Conservation (phyloP, 2,329 filamentous ascomycete species). For the Metarhizium robertsii region DNA sequence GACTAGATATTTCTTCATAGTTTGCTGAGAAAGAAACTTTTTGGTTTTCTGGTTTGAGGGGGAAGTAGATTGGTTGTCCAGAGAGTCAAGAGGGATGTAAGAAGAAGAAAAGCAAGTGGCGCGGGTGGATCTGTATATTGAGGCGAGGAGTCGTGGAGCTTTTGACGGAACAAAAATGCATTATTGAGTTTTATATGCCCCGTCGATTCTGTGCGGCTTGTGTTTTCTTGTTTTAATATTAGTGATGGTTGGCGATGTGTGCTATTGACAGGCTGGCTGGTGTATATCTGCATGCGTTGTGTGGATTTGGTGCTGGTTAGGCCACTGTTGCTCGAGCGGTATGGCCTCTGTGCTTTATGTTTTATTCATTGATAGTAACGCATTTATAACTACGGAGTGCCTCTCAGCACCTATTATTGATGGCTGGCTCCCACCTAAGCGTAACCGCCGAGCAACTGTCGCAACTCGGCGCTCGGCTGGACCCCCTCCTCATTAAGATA, state of each 20-base stretch:
- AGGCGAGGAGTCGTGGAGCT: slow-evolving; percentile 9
- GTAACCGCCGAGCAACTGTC: neutral
- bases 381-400: neutral
- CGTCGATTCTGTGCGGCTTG: neutral
- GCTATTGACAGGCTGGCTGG: too few species aligned
- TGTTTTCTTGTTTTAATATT: neutral
- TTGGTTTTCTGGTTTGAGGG: neutral
- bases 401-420: neutral
- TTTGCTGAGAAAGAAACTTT: neutral
- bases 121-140: neutral
- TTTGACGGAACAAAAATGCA: neutral
- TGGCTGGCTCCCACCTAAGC: neutral
- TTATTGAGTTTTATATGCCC: neutral
- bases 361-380: neutral
- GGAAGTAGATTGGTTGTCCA: neutral
- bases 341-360: neutral
- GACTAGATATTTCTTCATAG: neutral
- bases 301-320: too few species aligned
- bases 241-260: too few species aligned
- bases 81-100: neutral
- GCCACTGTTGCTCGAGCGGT: too few species aligned
- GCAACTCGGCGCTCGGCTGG: neutral
- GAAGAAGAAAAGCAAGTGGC: neutral
- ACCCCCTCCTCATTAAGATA: neutral
- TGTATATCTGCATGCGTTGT: too few species aligned